Conservation (phyloP, 306 rosid genomes). For the Fragaria iinumae region DNA sequence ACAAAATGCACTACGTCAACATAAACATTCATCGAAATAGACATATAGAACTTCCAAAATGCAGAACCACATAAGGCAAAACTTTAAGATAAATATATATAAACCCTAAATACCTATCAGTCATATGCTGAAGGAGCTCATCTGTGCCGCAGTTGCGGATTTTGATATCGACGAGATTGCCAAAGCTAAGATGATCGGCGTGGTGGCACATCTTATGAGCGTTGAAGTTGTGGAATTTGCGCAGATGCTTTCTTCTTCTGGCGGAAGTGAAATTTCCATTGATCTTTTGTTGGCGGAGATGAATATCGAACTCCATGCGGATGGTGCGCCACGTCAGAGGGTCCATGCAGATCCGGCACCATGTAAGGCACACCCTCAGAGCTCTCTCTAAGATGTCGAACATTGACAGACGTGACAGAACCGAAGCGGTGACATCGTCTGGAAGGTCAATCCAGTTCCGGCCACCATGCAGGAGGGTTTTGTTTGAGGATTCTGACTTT, state of each 20-base stretch:
- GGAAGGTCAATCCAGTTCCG: constrained; percentile 52
- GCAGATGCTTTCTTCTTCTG: neutral
- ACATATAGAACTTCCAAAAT: too few relatives aligned
- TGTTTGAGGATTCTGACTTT: neutral
- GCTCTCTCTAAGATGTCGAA: constrained; percentile 36
- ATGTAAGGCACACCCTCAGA: constrained; percentile 40
- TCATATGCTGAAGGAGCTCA: constrained; percentile 38
- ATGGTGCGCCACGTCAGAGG: constrained; percentile 44
- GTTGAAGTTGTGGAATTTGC: neutral
- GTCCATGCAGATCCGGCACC: constrained; percentile 51
- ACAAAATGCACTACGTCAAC: neutral
- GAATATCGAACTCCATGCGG: constrained; percentile 17
- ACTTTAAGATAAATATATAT: too few relatives aligned
- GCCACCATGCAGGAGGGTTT: too few relatives aligned
- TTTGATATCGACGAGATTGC: constrained; percentile 31
- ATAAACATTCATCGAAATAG: too few relatives aligned
- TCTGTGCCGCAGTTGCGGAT: constrained; percentile 27
- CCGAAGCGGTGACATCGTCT: constrained; percentile 31
- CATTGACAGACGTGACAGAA: constrained; percentile 39
- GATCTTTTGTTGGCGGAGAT: neutral
- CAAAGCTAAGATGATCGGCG: constrained; percentile 43
- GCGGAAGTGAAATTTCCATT: neutral
- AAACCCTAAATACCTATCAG: constrained; percentile 33
- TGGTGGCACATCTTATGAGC: constrained; percentile 28
- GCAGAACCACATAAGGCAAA: too few relatives aligned